phyloP scores from a whole-genome alignment of 495 filamentous ascomycete genomes.

The Hypoxylon trugodes region DNA sequence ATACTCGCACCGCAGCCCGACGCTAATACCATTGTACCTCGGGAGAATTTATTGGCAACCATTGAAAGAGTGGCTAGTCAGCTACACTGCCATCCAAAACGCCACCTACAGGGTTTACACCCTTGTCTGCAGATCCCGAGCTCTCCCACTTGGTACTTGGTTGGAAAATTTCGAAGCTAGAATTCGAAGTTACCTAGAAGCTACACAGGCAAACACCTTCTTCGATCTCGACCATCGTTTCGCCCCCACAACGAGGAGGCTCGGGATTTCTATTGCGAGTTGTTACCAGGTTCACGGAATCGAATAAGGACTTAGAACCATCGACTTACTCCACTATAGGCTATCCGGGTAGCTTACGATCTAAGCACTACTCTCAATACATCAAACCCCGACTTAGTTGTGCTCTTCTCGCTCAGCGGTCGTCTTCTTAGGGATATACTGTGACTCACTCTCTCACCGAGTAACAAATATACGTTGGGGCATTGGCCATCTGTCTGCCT shows the following conservation, averaged over 20 bases:
- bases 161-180: slow-evolving; percentile 1
- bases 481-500: not conserved
- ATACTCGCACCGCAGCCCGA: slow-evolving; percentile 1
- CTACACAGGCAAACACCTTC: not conserved
- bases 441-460: not conserved
- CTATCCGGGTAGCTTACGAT: not conserved
- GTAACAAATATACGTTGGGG: slow-evolving; percentile 3
- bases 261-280: no score
- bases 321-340: slow-evolving; percentile 6
- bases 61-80: not conserved
- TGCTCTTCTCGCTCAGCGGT: not conserved
- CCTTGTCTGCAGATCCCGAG: slow-evolving; percentile 27
- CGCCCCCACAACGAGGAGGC: slow-evolving; percentile 16
- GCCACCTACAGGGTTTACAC: slow-evolving; percentile 16
- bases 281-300: slow-evolving; percentile 12
- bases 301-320: not conserved
- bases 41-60: not conserved
- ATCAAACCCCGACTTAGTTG: not conserved
- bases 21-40: slow-evolving; percentile 14
- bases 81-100: slow-evolving; percentile 15
- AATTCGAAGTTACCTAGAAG: not conserved
- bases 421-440: not conserved
- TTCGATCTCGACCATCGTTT: slow-evolving; percentile 2
- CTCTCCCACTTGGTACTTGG: slow-evolving; percentile 14
- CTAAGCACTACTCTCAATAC: not conserved